phyloP scores from a whole-genome alignment of 768 basidiomycete species.

The Galerina sulciceps region DNA sequence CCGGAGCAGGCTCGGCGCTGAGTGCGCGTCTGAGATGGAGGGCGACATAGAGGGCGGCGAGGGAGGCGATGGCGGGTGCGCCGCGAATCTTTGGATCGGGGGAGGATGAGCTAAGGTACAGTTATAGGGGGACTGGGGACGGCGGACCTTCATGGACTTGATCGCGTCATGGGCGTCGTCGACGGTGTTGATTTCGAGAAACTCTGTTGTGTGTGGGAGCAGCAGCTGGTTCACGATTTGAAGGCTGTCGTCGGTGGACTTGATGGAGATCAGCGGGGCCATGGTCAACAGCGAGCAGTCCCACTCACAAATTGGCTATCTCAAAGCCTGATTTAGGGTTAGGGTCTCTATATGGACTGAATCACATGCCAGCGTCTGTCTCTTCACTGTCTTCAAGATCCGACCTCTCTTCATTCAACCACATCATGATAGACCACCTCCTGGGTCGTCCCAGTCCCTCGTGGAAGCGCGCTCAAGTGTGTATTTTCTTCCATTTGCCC shows the following conservation, averaged over 20 bases:
- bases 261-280: conserved; percentile 45
- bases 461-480: conserved; percentile 88
- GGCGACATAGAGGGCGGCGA: conserved; percentile 82
- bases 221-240: conserved; percentile 93
- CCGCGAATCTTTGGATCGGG: conserved; percentile 61
- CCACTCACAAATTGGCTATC: not conserved
- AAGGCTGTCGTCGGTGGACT: conserved; percentile 46
- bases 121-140: not conserved
- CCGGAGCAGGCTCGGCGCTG: conserved; percentile 46
- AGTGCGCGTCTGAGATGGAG: conserved; percentile 63
- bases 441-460: conserved; percentile 84
- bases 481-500: conserved; percentile 11
- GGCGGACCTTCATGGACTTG: conserved; percentile 87
- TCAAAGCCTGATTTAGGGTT: conserved; percentile 8
- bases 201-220: conserved; percentile 75
- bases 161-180: conserved; percentile 93
- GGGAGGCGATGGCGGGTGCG: conserved; percentile 93
- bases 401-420: conserved; percentile 8
- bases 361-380: conserved; percentile 11
- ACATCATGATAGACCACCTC: conserved; percentile 90
- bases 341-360: conserved; percentile 11
- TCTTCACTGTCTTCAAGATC: conserved; percentile 14
- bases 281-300: conserved; percentile 11
- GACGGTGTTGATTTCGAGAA: conserved; percentile 66
- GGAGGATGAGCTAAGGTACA: conserved; percentile 8